These are phyloP conservation scores for Leishmania turanica DNA, from an alignment of 208 protist genomes.

Conservation along the genomic window DNA sequence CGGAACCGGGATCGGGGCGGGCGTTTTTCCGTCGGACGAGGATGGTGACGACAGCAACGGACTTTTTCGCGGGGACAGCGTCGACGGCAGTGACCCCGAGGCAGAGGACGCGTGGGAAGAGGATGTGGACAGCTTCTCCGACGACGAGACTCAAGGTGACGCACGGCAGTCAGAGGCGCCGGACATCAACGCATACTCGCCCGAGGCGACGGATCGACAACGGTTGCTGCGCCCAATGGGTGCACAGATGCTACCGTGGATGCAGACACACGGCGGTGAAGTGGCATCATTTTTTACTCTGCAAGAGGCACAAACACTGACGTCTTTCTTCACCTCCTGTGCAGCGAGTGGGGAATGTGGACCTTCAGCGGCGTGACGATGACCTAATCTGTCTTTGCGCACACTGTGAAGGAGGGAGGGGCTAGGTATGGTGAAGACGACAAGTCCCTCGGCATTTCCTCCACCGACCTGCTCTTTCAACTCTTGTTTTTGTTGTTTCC, in stretches of 20 bases:
- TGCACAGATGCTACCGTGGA: constrained; percentile 24
- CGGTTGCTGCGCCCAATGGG: constrained; percentile 15
- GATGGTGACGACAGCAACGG: constrained; percentile 12
- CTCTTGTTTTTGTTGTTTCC: not conserved
- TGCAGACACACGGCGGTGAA: constrained; percentile 20
- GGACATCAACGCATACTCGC: not conserved
- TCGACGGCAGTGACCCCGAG: not conserved
- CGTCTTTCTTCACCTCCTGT: constrained; percentile 18
- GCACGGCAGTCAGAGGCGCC: not conserved
- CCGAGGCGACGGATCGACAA: not conserved
- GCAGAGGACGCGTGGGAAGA: constrained; percentile 26
- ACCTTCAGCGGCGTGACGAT: not conserved
- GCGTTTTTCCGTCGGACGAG: not conserved
- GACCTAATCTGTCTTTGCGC: not conserved
- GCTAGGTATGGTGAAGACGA: not conserved
- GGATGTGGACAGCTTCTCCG: constrained; percentile 13
- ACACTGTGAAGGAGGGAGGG: not conserved
- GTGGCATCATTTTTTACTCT: constrained; percentile 31
- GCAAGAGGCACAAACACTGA: constrained; percentile 15
- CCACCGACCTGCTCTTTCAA: not conserved
- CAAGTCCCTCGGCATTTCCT: not conserved
- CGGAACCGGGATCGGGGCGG: not conserved
- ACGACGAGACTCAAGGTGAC: not conserved
- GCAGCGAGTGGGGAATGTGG: not conserved
- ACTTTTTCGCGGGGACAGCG: constrained; percentile 24